Evolutionary conservation across 495 filamentous ascomycete species (phyloP).

Genomic region (Penicillium robsamsonii): DNA sequence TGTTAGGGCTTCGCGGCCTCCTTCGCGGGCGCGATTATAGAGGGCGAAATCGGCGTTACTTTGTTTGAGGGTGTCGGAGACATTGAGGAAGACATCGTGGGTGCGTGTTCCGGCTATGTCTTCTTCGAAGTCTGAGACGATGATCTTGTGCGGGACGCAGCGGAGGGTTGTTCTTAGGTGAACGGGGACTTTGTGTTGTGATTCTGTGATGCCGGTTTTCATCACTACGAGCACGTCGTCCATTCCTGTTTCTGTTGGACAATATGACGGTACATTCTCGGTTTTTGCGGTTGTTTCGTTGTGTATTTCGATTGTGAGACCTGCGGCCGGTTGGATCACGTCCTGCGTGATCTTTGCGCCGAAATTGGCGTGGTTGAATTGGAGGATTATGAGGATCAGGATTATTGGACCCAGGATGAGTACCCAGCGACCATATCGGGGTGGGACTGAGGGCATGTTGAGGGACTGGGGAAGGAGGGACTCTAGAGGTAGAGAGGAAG

Average conservation of each 20-base stretch:
- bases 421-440: slow-evolving; percentile 30
- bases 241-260: slow-evolving; percentile 32
- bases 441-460: slow-evolving; percentile 22
- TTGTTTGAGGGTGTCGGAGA: slow-evolving; percentile 29
- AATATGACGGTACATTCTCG: slow-evolving; percentile 12
- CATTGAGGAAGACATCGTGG: slow-evolving; percentile 45
- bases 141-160: slow-evolving; percentile 45
- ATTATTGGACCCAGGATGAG: slow-evolving; percentile 16
- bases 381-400: slow-evolving; percentile 20
- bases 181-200: slow-evolving; percentile 41
- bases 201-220: slow-evolving; percentile 51
- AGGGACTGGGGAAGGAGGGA: background rate
- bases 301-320: background rate
- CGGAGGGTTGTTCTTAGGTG: slow-evolving; percentile 46
- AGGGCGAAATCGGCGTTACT: slow-evolving; percentile 44
- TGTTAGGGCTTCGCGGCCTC: slow-evolving; percentile 34
- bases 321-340: slow-evolving; percentile 9
- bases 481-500: background rate
- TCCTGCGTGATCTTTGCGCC: slow-evolving; percentile 10
- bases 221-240: slow-evolving; percentile 44
- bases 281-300: slow-evolving; percentile 3
- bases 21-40: slow-evolving; percentile 39
- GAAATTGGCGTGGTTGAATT: slow-evolving; percentile 15
- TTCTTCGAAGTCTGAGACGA: slow-evolving; percentile 52
- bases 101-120: slow-evolving; percentile 37